These are phyloP conservation scores for Russula foetens DNA, from an alignment of 768 basidiomycete genomes.

Conservation along the genomic window DNA sequence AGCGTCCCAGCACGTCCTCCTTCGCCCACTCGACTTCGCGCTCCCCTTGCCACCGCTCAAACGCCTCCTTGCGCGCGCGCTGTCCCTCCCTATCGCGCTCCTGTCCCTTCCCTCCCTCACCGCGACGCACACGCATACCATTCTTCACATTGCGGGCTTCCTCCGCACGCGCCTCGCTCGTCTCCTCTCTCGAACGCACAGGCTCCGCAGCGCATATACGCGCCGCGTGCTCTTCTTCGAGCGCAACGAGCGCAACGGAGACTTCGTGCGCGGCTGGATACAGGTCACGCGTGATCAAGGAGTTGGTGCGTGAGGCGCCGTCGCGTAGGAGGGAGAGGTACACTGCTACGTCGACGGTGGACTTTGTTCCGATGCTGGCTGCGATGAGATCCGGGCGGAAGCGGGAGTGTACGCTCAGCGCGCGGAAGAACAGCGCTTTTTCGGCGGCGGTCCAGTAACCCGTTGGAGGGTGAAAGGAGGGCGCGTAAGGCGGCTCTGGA, in stretches of 20 bases:
- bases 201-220: slow-evolving; percentile 2
- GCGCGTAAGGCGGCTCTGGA: slow-evolving; percentile 1
- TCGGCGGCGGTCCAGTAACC: slow-evolving; percentile 62
- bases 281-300: slow-evolving; percentile 3
- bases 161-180: background rate
- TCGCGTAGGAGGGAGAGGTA: slow-evolving; percentile 54
- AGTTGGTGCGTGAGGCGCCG: background rate
- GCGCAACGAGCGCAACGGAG: background rate
- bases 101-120: background rate
- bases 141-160: background rate
- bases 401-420: slow-evolving; percentile 55
- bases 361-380: slow-evolving; percentile 55
- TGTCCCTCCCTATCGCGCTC: slow-evolving; percentile 25
- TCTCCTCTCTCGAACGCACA: background rate
- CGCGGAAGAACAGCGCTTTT: slow-evolving; percentile 65
- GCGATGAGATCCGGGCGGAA: slow-evolving; percentile 74
- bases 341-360: slow-evolving; percentile 53
- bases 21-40: slow-evolving; percentile 14
- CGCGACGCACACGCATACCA: background rate
- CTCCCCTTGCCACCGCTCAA: background rate
- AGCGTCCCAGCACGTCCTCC: slow-evolving; percentile 30
- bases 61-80: slow-evolving; percentile 2
- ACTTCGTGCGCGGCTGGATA: slow-evolving; percentile 14
- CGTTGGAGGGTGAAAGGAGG: slow-evolving; percentile 25
- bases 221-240: slow-evolving; percentile 8